Base-by-base conservation (phyloP, 2,329 filamentous ascomycete species). In the Fusarium floridanum region DNA sequence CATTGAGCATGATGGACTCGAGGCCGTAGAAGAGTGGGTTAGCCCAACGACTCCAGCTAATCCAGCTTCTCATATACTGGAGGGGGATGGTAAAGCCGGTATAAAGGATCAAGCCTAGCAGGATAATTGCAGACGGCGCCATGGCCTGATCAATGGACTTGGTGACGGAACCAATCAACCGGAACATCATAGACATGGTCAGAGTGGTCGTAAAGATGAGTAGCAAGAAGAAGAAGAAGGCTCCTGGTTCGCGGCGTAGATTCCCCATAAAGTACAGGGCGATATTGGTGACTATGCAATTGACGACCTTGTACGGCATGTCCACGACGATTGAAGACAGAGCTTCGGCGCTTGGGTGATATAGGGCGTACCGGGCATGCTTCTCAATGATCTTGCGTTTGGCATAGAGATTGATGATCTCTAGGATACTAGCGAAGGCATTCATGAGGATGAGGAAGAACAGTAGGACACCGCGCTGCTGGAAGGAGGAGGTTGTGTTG, bases 231-330 rank as follows among this genome's bases (percentile, higher is more conserved):
- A 83, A 86, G 77, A 88, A 88, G 77, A 87, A 88, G 3, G 82
- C 79, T 0, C 84, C 85, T 0, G 91, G 68, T 86, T 87, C 61
- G 89, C 82, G 82, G 91, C 89, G 17, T 88, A 93, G 6, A 87
- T 91, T 88, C 0, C 89, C 88, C 88, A 93, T 89, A 79, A 93
- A 93, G 81, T 93, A 93, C 1, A 93, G 80, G 0, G 88, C 68
- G 0, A 68, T 68, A 5, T 77, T 79, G 41, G 77, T 70, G 37
- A 93, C 81, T 6, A 88, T 69, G 0, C 67, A 55, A 16, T 78
- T 78, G 16, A 76, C 63, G 32, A 76, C 64, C 64, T 79, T 79
- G 61, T 75, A 77, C 0, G 77, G 77, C 1, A 79, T 6, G 32
- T 79, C 77, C 6, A 70, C 70, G 0, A 79, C 34, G 62, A 77